Percentiles rank a stretch among this genome's conserved stretches.
Evolutionary conservation across 23 red algal species (phyloP).

Genomic region (Cyanidium caldarium): DNA sequence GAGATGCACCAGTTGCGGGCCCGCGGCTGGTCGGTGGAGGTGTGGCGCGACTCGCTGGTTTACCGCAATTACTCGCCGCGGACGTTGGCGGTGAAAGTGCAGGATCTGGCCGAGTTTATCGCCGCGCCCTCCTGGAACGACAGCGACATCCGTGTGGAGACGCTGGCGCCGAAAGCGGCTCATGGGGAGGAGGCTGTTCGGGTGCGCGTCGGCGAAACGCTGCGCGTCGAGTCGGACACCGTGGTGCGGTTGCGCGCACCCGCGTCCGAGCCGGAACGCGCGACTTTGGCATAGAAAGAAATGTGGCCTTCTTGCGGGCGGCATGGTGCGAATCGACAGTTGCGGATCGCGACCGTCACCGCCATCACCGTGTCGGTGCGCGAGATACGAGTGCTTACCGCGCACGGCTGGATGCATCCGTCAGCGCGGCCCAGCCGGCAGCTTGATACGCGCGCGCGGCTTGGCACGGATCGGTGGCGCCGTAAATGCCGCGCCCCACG

Average conservation of each 20-base stretch:
- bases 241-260: background rate
- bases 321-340: too few relatives aligned
- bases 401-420: too few relatives aligned
- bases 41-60: slow-evolving; percentile 26
- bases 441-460: too few relatives aligned
- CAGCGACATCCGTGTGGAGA: background rate
- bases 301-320: too few relatives aligned
- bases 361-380: too few relatives aligned
- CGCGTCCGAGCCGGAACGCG: too few relatives aligned
- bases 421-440: too few relatives aligned
- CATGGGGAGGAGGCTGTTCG: too few relatives aligned
- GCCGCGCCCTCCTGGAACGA: background rate
- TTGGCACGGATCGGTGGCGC: slow-evolving; percentile 33
- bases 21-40: slow-evolving; percentile 38
- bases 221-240: background rate
- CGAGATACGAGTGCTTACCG: too few relatives aligned
- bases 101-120: slow-evolving; percentile 8
- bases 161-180: background rate
- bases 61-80: slow-evolving; percentile 24
- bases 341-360: too few relatives aligned
- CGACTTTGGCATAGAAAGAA: too few relatives aligned
- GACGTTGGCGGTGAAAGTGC: slow-evolving; percentile 4
- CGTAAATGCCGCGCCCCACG: slow-evolving; percentile 85
- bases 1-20: slow-evolving; percentile 47
- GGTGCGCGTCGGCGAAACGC: background rate